Conservation (phyloP, 352 stramenopile genomes). For the Globisporangium paroecandrum region DNA sequence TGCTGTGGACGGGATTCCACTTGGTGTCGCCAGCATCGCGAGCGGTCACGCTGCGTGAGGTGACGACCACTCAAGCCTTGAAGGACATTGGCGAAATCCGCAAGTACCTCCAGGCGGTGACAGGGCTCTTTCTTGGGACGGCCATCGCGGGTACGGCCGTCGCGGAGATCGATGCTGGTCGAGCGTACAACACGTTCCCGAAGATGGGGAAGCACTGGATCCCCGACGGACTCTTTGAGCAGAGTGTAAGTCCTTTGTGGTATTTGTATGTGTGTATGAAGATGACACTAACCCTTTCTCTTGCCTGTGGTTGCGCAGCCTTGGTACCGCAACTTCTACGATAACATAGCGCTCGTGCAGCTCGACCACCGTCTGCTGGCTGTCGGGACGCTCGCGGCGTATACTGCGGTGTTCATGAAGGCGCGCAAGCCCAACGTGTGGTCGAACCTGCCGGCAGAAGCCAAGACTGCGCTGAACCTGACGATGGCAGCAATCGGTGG, state of each 20-base stretch:
- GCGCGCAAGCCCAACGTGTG: conserved; percentile 61
- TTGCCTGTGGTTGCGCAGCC: conserved; percentile 30
- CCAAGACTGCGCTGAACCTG: conserved; percentile 52
- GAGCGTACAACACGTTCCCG: conserved; percentile 96
- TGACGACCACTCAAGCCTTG: conserved; percentile 37
- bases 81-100: conserved; percentile 55
- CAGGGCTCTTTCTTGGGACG: conserved; percentile 36
- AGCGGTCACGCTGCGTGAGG: conserved; percentile 49
- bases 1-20: conserved; percentile 62
- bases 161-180: conserved; percentile 95
- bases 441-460: conserved; percentile 57
- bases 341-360: conserved; percentile 76
- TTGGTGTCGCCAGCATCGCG: conserved; percentile 49
- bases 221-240: conserved; percentile 65
- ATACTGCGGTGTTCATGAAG: conserved; percentile 47
- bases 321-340: conserved; percentile 91
- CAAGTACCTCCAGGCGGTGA: conserved; percentile 45
- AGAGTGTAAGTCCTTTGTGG: conserved; percentile 27
- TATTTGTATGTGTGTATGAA: neutral
- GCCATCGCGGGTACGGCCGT: conserved; percentile 61
- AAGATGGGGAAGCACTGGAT: conserved; percentile 92
- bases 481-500: conserved; percentile 51
- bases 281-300: neutral
- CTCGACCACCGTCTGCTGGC: conserved; percentile 47
- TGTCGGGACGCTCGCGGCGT: conserved; percentile 69